Conservation (phyloP, 192 early-diverging fungal species). For the Coemansia asiatica region DNA sequence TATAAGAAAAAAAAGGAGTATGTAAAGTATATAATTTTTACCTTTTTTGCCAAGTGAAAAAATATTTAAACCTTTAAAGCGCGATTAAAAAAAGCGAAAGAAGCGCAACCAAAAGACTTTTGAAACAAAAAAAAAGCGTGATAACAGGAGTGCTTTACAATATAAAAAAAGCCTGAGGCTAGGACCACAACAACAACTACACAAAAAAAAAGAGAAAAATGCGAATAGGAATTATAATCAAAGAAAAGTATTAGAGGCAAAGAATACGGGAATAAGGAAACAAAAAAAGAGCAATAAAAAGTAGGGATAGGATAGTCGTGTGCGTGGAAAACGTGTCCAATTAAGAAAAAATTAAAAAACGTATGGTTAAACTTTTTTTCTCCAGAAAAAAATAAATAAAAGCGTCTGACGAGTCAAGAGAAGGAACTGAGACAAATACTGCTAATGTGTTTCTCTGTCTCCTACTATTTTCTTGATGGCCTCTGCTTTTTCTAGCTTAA, state of each 20-base stretch:
- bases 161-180: background rate
- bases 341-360: background rate
- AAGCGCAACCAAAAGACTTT: too few species aligned
- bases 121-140: too few species aligned
- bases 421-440: slow-evolving; percentile 8
- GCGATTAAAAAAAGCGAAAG: background rate
- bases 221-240: background rate
- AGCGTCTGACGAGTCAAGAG: slow-evolving; percentile 2
- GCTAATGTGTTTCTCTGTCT: slow-evolving; percentile 11
- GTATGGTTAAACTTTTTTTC: background rate
- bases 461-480: background rate
- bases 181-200: background rate
- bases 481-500: background rate
- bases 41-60: background rate
- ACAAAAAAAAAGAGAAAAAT: background rate
- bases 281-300: background rate
- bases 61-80: too few species aligned
- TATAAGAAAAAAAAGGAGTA: background rate
- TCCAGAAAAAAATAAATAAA: background rate
- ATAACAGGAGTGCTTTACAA: background rate
- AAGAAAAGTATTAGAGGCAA: background rate
- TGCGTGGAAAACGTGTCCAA: background rate
- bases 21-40: background rate
- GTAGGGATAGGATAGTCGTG: slow-evolving; percentile 1
- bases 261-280: background rate